Evolutionary conservation across 495 filamentous ascomycete genomes (phyloP).

Genomic region (Talaromyces wortmannii): DNA sequence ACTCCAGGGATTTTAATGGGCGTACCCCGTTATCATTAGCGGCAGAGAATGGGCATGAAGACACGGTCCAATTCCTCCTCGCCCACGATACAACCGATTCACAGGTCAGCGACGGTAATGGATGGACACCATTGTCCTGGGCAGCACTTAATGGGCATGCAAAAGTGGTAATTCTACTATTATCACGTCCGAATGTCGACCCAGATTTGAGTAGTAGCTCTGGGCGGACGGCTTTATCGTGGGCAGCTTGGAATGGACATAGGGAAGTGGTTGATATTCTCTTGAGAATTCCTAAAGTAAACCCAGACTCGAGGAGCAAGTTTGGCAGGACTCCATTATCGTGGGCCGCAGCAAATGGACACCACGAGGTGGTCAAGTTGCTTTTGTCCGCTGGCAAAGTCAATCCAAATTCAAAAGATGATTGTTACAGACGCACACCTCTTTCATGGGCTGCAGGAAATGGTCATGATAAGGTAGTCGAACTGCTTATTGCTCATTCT

Average conservation of each 20-base stretch:
- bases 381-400: conserved; percentile 14
- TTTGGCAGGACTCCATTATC: conserved; percentile 15
- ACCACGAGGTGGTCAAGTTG: conserved; percentile 20
- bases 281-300: conserved; percentile 11
- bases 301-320: conserved; percentile 14
- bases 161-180: conserved; percentile 6
- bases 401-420: background rate
- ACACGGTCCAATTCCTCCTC: no score
- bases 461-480: no score
- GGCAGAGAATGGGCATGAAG: no score
- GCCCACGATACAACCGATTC: no score
- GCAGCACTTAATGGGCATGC: conserved; percentile 5
- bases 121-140: conserved; percentile 5
- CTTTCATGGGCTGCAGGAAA: no score
- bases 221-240: background rate
- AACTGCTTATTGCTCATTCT: no score
- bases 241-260: conserved; percentile 10
- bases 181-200: background rate
- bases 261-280: conserved; percentile 14
- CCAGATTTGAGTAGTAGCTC: conserved; percentile 8
- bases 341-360: conserved; percentile 16
- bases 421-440: no score
- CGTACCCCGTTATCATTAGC: no score
- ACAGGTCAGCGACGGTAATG: background rate
- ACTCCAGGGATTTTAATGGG: no score